Percentiles rank a stretch among this genome's conserved stretches.
Evolutionary conservation across 345 rosid genomes (phyloP).

Genomic region (Rhodamnia argentea): DNA sequence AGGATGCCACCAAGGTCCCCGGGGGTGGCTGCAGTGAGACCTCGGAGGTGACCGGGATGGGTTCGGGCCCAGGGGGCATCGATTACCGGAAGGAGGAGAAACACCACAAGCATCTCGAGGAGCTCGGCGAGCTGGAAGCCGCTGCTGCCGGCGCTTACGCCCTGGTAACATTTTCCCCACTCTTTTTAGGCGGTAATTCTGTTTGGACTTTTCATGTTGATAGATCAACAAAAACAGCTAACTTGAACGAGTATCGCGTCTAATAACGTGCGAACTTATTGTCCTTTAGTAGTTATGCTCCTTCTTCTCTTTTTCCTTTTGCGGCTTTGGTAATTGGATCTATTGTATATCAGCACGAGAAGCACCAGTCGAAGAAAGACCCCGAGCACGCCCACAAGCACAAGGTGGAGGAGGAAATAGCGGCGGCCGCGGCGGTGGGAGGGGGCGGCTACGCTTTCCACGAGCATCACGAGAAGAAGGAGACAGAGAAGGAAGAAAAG

Average conservation of each 20-base stretch:
- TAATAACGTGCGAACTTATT: background rate
- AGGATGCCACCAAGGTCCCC: background rate
- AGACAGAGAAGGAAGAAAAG: background rate
- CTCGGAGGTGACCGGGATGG: background rate
- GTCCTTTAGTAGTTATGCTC: background rate
- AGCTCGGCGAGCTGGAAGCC: conserved; percentile 28
- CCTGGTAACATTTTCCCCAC: conserved; percentile 12
- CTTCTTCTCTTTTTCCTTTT: background rate
- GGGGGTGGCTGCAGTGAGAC: background rate
- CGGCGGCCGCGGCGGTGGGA: background rate
- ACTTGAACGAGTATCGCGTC: background rate
- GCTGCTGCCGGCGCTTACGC: conserved; percentile 38
- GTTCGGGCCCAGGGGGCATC: background rate
- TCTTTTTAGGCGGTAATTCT: background rate
- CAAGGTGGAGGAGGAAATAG: conserved; percentile 6
- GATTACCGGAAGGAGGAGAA: conserved; percentile 45
- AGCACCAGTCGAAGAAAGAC: conserved; percentile 1
- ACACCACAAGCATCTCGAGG: conserved; percentile 49
- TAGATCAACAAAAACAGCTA: background rate
- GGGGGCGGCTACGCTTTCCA: conserved; percentile 3
- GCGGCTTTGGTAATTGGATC: background rate
- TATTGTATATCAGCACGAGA: background rate
- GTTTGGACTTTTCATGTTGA: background rate
- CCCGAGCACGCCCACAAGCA: conserved; percentile 3
- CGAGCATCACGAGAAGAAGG: conserved; percentile 3